Conservation (phyloP, 2,329 filamentous ascomycete species). For the Aphanocladium album region DNA sequence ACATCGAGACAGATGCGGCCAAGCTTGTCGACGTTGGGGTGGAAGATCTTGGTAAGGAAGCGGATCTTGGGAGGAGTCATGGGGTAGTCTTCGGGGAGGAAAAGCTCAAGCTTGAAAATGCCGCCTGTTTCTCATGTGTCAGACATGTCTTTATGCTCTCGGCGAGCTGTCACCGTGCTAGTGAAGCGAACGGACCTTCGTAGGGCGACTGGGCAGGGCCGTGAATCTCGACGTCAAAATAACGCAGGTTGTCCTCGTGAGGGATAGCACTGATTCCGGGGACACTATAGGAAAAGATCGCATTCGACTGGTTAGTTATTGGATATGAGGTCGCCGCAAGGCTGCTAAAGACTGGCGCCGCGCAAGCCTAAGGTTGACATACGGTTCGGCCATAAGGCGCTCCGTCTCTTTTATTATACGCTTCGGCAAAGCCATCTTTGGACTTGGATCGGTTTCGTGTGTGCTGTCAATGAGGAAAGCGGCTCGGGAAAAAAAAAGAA, state of each 20-base stretch:
- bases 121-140: conserved; percentile 47
- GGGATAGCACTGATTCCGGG: conserved; percentile 93
- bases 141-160: not conserved
- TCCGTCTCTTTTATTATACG: conserved; percentile 98
- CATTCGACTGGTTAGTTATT: not conserved
- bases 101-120: conserved; percentile 94
- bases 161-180: not conserved
- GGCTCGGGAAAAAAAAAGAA: not conserved
- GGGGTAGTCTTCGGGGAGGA: conserved; percentile 96
- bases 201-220: conserved; percentile 90
- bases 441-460: not conserved
- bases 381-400: conserved; percentile 94
- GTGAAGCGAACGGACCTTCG: conserved; percentile 59
- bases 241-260: conserved; percentile 94
- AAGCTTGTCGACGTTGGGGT: conserved; percentile 97
- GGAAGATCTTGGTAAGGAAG: conserved; percentile 98
- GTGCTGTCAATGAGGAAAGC: not conserved
- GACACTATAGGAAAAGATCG: conserved; percentile 53
- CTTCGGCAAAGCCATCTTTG: conserved; percentile 77
- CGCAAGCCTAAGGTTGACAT: conserved; percentile 32
- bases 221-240: conserved; percentile 97
- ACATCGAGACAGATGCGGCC: conserved; percentile 97
- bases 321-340: not conserved
- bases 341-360: not conserved
- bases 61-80: conserved; percentile 99